Conservation (phyloP, 1,139 yeast genomes). For the Blastobotrys indianensis region DNA sequence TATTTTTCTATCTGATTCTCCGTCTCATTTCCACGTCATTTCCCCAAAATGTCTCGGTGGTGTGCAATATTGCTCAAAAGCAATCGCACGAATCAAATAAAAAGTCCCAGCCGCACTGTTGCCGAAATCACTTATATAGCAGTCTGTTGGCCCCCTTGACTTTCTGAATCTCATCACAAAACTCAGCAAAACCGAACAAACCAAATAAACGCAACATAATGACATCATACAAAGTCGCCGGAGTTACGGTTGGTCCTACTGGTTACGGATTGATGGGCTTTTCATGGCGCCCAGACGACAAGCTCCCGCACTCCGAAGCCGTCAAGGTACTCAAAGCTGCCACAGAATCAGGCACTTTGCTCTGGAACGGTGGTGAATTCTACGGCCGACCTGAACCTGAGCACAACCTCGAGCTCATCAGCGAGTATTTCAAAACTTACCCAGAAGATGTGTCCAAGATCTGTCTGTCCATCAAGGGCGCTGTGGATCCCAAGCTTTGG, state of each 20-base stretch:
- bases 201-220: too few species aligned
- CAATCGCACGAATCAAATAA: too few species aligned
- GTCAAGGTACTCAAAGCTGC: constrained; percentile 45
- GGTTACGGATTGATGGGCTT: constrained; percentile 65
- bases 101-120: too few species aligned
- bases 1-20: too few species aligned
- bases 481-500: constrained; percentile 29
- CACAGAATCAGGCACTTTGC: constrained; percentile 26
- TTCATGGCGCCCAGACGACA: constrained; percentile 47
- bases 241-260: constrained; percentile 21
- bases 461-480: constrained; percentile 66
- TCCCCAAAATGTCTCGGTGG: too few species aligned
- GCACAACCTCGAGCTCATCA: constrained; percentile 48
- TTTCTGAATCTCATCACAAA: too few species aligned
- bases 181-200: too few species aligned
- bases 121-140: too few species aligned
- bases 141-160: too few species aligned
- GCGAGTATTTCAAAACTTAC: constrained; percentile 50
- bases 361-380: constrained; percentile 72
- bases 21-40: too few species aligned
- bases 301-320: constrained; percentile 41
- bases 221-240: not conserved
- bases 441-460: constrained; percentile 51
- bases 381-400: constrained; percentile 52
- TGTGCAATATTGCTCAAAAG: too few species aligned